Base-by-base conservation (phyloP, 2,329 filamentous ascomycete species). In the Colletotrichum navitas region DNA sequence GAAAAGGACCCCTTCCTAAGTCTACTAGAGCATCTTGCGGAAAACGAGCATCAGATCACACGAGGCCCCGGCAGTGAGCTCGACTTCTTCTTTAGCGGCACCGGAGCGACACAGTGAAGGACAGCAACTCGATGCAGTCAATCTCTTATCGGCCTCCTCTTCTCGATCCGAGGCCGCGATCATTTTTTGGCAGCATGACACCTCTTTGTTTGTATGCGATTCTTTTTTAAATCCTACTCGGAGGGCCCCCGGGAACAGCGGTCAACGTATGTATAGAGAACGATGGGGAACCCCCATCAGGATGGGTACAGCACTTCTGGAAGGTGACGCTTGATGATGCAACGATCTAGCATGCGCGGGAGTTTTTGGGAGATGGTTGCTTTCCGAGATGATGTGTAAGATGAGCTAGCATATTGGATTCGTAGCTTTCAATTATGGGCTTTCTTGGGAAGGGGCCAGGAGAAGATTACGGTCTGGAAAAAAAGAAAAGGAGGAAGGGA, bases 1-100 rank as follows among this genome's bases (percentile, higher is more conserved):
- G 93, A 95, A 75, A 94, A 93, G 76, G 94, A 96, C 77, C 93
- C 93, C 0, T 96, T 97, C 77, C 81, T 96, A 51, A 93, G 89
- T 73, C 81, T 96, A 52, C 83, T 96, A 45, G 93, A 96, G 79
- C 93, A 96, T 81, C 85, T 96, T 70, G 93, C 93, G 0, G 93
- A 96, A 80, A 94, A 94, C 76, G 93, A 95, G 80, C 88, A 92
- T 65, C 79, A 79, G 29, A 77, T 81, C 64, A 85, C 86, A 52
- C 85, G 88, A 63, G 92, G 91, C 0, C 88, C 90, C 12, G 92
- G 91, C 16, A 91, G 88, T 74, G 93, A 95, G 77, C 82, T 96
- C 76, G 93, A 95, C 79, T 95, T 94, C 81, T 95, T 95, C 77
- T 82, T 95, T 36, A 79, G 76, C 2, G 79, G 79, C 8, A 66